Base-by-base conservation (phyloP, 169 alveolate genomes). In the Cryptosporidium canis region DNA sequence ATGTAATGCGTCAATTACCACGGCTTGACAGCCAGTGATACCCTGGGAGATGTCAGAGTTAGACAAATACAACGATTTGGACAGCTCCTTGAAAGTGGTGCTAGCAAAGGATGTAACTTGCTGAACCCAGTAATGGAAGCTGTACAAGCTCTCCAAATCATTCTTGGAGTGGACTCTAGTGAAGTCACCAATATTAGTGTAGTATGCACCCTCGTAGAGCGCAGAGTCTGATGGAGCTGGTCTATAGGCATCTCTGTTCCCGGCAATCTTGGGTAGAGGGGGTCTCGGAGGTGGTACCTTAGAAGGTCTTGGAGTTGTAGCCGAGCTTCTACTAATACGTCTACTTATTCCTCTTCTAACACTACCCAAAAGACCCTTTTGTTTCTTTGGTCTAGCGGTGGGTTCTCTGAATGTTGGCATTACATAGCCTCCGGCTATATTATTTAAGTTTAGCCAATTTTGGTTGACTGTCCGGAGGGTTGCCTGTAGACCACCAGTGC, bases 221-320 rank as follows among this genome's bases (percentile, higher is more conserved):
- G 18, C n/a, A 41, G 16, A 67, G 8, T 21, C 35, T 41, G 43
- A 48, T 53, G 87, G 87, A 56, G 87, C 72, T 39, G 72, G 87
- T 31, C 72, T 77, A 61, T 8, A 27, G 8, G 51, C 61, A 58
- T 77, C 39, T 37, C 7, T 27, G 55, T 77, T 61, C 41, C 72
- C 70, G 16, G 41, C 35, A 41, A 77, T 43, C 39, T 77, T 77
- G 18, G 72, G 87, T 39, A 77, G 58, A 37, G 72, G 87, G 3
- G 85, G 85, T 77, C 85, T 77, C 0, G 51, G 85, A 33, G 85
- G 85, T 24, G 85, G 85, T 6, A 43, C 21, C 11, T 5, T 77
- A 1, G 27, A 0, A 8, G 61, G 39, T 18, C 33, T 16, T 7
- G 67, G 9, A 51, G 84, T 70, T 6, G 68, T 68, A 24, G 67